phyloP scores from a whole-genome alignment of 164 flowering plant species.

The Malania oleifera region DNA sequence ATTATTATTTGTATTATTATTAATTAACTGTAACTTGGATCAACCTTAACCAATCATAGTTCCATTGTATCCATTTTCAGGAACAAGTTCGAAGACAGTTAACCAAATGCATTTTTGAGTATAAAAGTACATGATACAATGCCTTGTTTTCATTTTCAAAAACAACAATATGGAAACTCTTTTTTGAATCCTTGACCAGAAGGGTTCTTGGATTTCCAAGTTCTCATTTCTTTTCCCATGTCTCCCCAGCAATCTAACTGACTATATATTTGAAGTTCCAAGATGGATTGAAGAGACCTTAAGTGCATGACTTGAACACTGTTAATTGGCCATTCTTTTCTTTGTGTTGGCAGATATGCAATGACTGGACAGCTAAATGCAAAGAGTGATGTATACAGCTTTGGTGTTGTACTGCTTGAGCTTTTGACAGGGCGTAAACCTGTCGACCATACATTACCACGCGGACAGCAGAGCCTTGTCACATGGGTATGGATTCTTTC shows the following conservation, averaged over 20 bases:
- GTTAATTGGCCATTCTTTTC: neutral
- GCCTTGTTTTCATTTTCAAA: too few relatives aligned
- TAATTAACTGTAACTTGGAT: too few relatives aligned
- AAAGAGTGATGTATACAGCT: constrained; percentile 90
- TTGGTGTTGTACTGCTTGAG: constrained; percentile 85
- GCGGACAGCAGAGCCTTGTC: constrained; percentile 91
- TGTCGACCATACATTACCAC: constrained; percentile 84
- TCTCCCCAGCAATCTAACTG: neutral
- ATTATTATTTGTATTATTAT: too few relatives aligned
- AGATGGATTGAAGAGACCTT: neutral
- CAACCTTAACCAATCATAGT: too few relatives aligned
- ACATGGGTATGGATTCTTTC: constrained; percentile 56
- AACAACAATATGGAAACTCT: too few relatives aligned
- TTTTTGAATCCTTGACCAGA: too few relatives aligned
- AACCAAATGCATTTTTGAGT: too few relatives aligned
- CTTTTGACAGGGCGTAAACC: constrained; percentile 90
- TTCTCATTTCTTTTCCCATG: constrained; percentile 3
- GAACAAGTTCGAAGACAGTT: too few relatives aligned
- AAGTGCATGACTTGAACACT: neutral
- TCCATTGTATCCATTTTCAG: too few relatives aligned
- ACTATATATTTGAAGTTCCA: too few relatives aligned
- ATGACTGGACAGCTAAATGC: constrained; percentile 87
- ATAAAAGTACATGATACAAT: too few relatives aligned
- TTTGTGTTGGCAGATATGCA: constrained; percentile 59
- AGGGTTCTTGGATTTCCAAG: too few relatives aligned